Evolutionary conservation across 202 grass and related monocot genomes (phyloP).

Genomic region (Elaeis oleifera): DNA sequence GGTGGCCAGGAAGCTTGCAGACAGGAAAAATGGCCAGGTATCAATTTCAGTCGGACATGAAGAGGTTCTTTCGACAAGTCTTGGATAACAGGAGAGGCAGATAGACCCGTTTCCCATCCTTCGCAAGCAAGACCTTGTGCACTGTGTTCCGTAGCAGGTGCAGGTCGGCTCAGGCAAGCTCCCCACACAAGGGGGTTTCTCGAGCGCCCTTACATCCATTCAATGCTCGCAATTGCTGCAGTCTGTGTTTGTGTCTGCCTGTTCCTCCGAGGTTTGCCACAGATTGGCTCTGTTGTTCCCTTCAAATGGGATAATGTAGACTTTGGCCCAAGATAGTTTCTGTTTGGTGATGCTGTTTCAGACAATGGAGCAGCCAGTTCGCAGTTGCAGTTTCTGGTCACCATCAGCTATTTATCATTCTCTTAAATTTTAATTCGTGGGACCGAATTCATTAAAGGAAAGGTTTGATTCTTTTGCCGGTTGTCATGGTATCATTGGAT

Average conservation of each 20-base stretch:
- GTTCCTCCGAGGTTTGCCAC: constrained; percentile 57
- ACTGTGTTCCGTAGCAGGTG: constrained; percentile 57
- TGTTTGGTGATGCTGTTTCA: no score
- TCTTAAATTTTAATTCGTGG: no score
- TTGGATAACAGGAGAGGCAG: constrained; percentile 25
- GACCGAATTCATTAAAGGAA: no score
- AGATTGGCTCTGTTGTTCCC: constrained; percentile 53
- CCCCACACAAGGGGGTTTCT: constrained; percentile 53
- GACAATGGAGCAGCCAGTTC: no score
- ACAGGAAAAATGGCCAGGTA: constrained; percentile 63
- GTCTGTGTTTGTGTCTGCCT: constrained; percentile 96
- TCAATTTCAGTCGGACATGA: constrained; percentile 43
- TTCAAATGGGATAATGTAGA: constrained; percentile 82
- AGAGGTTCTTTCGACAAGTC: constrained; percentile 38
- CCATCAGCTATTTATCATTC: no score
- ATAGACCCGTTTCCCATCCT: constrained; percentile 22
- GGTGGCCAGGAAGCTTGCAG: constrained; percentile 57
- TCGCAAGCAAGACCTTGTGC: constrained; percentile 53
- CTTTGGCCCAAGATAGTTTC: constrained; percentile 9
- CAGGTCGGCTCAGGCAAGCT: constrained; percentile 30
- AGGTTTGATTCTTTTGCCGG: no score
- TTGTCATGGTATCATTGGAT: no score
- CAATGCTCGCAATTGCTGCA: constrained; percentile 90
- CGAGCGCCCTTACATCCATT: constrained; percentile 65
- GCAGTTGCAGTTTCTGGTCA: no score